Percentiles rank a stretch among this genome's conserved stretches.
Evolutionary conservation across 495 filamentous ascomycete species (phyloP).

Genomic region (Neurospora africana): DNA sequence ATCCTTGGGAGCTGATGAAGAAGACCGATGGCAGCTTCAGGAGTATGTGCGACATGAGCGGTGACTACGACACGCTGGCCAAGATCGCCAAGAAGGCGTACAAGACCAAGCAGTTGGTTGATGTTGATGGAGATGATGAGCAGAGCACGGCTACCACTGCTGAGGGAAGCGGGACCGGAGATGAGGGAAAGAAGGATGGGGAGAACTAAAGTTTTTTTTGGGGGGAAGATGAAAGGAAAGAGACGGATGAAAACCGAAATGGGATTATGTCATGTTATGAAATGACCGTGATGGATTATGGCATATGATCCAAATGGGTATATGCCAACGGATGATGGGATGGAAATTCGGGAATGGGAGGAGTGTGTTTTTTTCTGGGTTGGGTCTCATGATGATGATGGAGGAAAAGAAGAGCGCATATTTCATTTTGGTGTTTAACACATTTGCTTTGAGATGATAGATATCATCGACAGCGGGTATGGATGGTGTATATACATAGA

Average conservation of each 20-base stretch:
- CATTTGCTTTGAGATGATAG: background rate
- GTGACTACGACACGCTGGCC: slow-evolving; percentile 63
- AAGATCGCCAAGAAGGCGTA: slow-evolving; percentile 63
- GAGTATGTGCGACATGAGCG: slow-evolving; percentile 92
- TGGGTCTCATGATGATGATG: background rate
- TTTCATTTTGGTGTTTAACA: background rate
- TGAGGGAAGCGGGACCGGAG: background rate
- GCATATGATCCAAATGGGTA: background rate
- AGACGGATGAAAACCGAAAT: background rate
- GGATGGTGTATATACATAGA: background rate
- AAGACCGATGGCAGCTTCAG: slow-evolving; percentile 63
- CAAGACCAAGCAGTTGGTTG: slow-evolving; percentile 32
- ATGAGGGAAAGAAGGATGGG: background rate
- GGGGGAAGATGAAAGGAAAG: background rate
- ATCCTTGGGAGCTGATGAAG: slow-evolving; percentile 69
- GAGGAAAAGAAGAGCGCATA: background rate
- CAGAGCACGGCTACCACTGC: background rate
- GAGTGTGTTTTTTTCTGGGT: background rate
- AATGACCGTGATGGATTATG: background rate
- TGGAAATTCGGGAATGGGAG: background rate
- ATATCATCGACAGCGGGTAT: background rate
- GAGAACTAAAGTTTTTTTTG: background rate
- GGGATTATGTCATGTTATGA: background rate
- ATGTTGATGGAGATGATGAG: slow-evolving; percentile 21
- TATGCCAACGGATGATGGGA: background rate